These are phyloP conservation scores for Saposhnikovia divaricata DNA, from an alignment of 129 eudicot species.

Conservation along the genomic window DNA sequence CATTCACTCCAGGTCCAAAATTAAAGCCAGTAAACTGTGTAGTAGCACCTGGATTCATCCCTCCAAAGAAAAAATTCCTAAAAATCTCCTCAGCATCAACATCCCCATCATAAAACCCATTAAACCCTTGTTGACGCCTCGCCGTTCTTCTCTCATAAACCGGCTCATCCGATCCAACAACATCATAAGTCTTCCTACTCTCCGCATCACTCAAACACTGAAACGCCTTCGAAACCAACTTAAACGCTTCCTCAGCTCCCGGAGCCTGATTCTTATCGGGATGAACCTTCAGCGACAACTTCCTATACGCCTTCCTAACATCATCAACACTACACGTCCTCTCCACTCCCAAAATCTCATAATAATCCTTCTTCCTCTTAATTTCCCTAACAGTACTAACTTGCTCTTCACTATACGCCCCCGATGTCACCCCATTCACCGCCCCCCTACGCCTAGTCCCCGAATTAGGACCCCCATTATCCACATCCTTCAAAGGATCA, in stretches of 20 bases:
- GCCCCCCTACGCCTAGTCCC: conserved; percentile 50
- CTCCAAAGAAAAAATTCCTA: conserved; percentile 77
- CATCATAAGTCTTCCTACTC: conserved; percentile 48
- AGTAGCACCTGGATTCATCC: conserved; percentile 53
- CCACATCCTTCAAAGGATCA: conserved; percentile 10
- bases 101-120: conserved; percentile 57
- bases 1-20: conserved; percentile 54
- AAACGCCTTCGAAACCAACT: conserved; percentile 68
- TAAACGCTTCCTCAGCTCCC: conserved; percentile 74
- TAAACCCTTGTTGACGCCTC: conserved; percentile 50
- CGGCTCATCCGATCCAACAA: conserved; percentile 55
- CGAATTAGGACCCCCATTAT: conserved; percentile 9
- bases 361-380: conserved; percentile 14
- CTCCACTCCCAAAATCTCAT: conserved; percentile 66
- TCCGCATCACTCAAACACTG: conserved; percentile 69
- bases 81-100: conserved; percentile 80
- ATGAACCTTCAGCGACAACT: conserved; percentile 65
- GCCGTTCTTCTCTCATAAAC: conserved; percentile 45
- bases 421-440: conserved; percentile 19
- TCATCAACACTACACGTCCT: conserved; percentile 56
- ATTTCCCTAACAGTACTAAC: background rate
- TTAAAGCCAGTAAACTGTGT: conserved; percentile 58
- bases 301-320: conserved; percentile 61
- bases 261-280: conserved; percentile 79
- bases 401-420: conserved; percentile 19